These are phyloP conservation scores for Aphanocladium album DNA, from an alignment of 2,329 filamentous ascomycete genomes.

Conservation along the genomic window DNA sequence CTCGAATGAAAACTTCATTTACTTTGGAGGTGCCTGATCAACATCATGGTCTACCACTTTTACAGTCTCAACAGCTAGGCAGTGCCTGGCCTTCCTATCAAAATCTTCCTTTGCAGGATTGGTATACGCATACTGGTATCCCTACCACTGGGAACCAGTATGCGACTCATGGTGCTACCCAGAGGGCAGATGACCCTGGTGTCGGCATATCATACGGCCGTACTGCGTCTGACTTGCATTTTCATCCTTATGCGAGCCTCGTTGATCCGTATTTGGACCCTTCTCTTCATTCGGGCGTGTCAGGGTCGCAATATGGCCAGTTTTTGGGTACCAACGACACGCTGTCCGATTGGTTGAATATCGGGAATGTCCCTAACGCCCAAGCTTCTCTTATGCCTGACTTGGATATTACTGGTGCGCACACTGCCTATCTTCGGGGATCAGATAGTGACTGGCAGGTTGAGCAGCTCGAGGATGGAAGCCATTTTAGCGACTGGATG, in stretches of 20 bases:
- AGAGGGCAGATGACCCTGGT: not conserved
- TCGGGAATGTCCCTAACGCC: not conserved
- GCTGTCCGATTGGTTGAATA: not conserved
- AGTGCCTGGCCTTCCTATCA: not conserved
- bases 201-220: not conserved
- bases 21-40: not conserved
- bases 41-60: not conserved
- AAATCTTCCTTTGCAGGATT: not conserved
- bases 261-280: slow-evolving; percentile 5
- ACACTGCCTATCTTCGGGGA: slow-evolving; percentile 28
- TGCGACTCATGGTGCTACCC: not conserved
- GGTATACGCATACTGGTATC: not conserved
- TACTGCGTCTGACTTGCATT: not conserved
- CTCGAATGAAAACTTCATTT: slow-evolving; percentile 4
- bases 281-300: not conserved
- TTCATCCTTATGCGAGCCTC: not conserved
- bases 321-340: not conserved
- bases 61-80: not conserved
- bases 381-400: slow-evolving; percentile 14
- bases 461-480: slow-evolving; percentile 27
- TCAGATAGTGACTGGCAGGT: slow-evolving; percentile 31
- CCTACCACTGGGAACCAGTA: not conserved
- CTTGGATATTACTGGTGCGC: slow-evolving; percentile 15
- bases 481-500: slow-evolving; percentile 30
- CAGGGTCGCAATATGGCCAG: not conserved